A percentile compares a stretch with the other conserved stretches of the same genome.
These are phyloP conservation scores for Aurantiochytrium sp. DNA, from an alignment of 108 stramenopile species.

Conservation along the genomic window DNA sequence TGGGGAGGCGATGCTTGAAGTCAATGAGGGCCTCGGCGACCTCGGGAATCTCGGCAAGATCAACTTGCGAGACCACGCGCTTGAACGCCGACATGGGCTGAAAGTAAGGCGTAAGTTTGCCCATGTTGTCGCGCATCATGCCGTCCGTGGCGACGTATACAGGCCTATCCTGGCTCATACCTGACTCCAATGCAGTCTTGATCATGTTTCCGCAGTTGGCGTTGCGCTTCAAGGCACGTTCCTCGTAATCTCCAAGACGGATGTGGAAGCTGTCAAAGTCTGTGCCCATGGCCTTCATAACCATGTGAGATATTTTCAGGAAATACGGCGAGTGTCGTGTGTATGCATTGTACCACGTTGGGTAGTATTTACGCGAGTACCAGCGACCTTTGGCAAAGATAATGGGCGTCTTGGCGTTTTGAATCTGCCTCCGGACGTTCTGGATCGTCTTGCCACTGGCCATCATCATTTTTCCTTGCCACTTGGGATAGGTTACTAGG, in stretches of 20 bases:
- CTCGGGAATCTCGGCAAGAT: neutral
- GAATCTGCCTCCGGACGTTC: neutral
- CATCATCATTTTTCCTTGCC: neutral
- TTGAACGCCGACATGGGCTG: neutral
- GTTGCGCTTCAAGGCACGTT: neutral
- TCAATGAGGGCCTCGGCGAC: neutral
- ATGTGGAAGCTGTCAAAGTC: neutral
- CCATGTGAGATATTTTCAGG: neutral
- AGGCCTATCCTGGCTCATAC: neutral
- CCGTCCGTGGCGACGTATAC: slow-evolving; percentile 1
- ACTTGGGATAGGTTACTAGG: neutral
- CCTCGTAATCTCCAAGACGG: neutral
- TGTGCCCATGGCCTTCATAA: neutral
- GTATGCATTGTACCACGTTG: neutral
- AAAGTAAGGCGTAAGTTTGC: neutral
- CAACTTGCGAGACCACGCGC: neutral
- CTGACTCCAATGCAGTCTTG: neutral
- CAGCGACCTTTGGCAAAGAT: neutral
- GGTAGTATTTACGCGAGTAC: neutral
- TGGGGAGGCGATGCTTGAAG: neutral
- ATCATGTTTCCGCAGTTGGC: neutral
- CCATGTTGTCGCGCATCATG: neutral
- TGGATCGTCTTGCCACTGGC: neutral
- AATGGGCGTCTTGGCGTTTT: neutral
- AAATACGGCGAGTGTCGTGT: neutral